Evolutionary conservation across 495 filamentous ascomycete genomes (phyloP).

Genomic region (Rusavskia elegans): DNA sequence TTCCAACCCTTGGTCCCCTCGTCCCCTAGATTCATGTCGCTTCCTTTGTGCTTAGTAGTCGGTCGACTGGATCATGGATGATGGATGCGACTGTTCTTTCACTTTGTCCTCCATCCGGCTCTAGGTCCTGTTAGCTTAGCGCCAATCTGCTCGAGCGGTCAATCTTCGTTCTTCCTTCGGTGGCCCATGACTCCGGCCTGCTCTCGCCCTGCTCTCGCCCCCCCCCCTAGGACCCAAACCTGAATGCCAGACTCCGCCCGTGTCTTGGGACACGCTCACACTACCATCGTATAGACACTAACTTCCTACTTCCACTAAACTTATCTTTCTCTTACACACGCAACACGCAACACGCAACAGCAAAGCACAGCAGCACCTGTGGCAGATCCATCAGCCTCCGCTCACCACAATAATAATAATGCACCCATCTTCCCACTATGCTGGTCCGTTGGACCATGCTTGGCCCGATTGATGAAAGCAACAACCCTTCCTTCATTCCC

Average conservation of each 20-base stretch:
- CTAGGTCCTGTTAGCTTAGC: background rate
- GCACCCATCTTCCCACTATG: background rate
- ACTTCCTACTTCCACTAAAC: background rate
- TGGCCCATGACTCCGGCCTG: background rate
- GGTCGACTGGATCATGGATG: too few relatives aligned
- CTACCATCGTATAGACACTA: background rate
- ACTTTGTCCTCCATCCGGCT: background rate
- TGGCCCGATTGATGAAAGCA: background rate
- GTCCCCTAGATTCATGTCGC: too few relatives aligned
- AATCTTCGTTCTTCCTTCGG: background rate
- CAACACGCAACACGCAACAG: background rate
- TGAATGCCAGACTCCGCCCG: background rate
- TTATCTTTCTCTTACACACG: slow-evolving; percentile 1
- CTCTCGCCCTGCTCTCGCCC: too few relatives aligned
- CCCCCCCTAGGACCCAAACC: too few relatives aligned
- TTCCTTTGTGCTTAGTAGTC: too few relatives aligned
- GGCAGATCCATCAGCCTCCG: background rate
- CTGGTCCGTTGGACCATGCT: background rate
- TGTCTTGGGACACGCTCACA: background rate
- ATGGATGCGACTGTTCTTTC: too few relatives aligned
- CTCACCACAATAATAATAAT: background rate
- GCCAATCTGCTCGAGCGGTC: background rate
- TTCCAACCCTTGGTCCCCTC: too few relatives aligned
- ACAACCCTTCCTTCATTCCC: slow-evolving; percentile 1
- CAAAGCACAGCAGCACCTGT: background rate